Percentiles rank a stretch among this genome's conserved stretches.
These are phyloP conservation scores for Discostella stelligera DNA, from an alignment of 352 stramenopile genomes.

Conservation along the genomic window DNA sequence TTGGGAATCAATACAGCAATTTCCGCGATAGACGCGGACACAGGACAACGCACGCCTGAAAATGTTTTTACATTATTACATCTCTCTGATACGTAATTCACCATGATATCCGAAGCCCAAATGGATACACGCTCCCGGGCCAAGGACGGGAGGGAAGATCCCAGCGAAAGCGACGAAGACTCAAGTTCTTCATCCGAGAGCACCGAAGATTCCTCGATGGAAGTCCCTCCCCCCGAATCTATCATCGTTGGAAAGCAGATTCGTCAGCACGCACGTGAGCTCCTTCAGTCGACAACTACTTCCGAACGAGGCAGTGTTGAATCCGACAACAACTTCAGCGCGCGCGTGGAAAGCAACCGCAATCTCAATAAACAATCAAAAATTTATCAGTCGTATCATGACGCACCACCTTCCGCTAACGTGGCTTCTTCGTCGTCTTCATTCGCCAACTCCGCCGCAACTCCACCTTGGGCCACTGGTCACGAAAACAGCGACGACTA, in stretches of 20 bases:
- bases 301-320: neutral
- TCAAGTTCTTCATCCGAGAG: conserved; percentile 6
- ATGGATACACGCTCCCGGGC: neutral
- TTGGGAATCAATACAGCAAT: no score
- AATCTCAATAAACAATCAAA: neutral
- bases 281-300: conserved; percentile 12
- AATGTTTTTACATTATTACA: no score
- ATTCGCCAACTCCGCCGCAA: neutral
- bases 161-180: conserved; percentile 3
- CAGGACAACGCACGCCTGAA: no score
- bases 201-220: conserved; percentile 1
- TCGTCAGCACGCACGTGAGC: conserved; percentile 27
- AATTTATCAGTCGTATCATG: conserved; percentile 40
- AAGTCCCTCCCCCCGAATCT: neutral
- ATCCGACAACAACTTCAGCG: neutral
- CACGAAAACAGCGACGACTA: neutral
- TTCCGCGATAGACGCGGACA: no score
- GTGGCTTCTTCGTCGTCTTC: neutral
- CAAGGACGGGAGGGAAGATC: neutral
- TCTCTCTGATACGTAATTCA: no score
- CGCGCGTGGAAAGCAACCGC: neutral
- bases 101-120: neutral
- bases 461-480: conserved; percentile 9
- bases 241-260: conserved; percentile 17
- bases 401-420: conserved; percentile 1